Percentiles rank a stretch among this genome's conserved stretches.
These are phyloP conservation scores for Pyrenochaeta sp. DNA, from an alignment of 2,329 filamentous ascomycete species.

Conservation along the genomic window DNA sequence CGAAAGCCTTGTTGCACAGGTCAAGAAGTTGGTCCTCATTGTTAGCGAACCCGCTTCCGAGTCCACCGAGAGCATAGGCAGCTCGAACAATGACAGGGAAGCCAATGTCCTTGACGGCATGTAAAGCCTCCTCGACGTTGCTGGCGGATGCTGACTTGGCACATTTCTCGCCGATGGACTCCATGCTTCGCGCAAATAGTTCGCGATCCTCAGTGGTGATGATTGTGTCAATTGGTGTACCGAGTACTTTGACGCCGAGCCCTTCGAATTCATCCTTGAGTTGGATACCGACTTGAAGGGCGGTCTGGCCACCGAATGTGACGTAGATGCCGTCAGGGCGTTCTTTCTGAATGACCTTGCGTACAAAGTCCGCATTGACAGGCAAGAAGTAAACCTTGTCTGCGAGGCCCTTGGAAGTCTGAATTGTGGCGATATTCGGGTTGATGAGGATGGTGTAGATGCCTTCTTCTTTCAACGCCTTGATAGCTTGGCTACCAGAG, in stretches of 20 bases:
- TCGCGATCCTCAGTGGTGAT: conserved; percentile 98
- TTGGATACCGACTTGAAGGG: conserved; percentile 94
- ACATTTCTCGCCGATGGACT: conserved; percentile 96
- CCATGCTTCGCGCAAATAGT: conserved; percentile 97
- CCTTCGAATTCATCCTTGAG: conserved; percentile 95
- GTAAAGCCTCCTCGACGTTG: conserved; percentile 85
- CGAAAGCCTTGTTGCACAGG: conserved; percentile 93
- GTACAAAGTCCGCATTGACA: conserved; percentile 95
- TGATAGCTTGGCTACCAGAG: conserved; percentile 97
- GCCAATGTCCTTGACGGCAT: conserved; percentile 87
- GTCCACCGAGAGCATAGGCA: conserved; percentile 91
- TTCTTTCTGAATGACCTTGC: conserved; percentile 96
- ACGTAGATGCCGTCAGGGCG: conserved; percentile 95
- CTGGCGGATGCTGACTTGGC: conserved; percentile 95
- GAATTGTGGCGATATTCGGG: conserved; percentile 98
- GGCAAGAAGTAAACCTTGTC: conserved; percentile 99
- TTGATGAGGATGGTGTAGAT: conserved; percentile 99
- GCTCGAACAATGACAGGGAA: conserved; percentile 98
- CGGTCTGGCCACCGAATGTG: conserved; percentile 97
- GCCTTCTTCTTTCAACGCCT: conserved; percentile 95
- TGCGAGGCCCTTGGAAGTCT: conserved; percentile 95
- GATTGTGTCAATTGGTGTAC: conserved; percentile 96
- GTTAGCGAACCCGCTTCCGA: conserved; percentile 94
- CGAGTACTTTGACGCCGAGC: conserved; percentile 91
- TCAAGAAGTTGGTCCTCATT: conserved; percentile 82